Percentiles rank a stretch among this genome's conserved stretches.
Evolutionary conservation across 768 basidiomycete species (phyloP).

Genomic region (Nidula microcarpa): DNA sequence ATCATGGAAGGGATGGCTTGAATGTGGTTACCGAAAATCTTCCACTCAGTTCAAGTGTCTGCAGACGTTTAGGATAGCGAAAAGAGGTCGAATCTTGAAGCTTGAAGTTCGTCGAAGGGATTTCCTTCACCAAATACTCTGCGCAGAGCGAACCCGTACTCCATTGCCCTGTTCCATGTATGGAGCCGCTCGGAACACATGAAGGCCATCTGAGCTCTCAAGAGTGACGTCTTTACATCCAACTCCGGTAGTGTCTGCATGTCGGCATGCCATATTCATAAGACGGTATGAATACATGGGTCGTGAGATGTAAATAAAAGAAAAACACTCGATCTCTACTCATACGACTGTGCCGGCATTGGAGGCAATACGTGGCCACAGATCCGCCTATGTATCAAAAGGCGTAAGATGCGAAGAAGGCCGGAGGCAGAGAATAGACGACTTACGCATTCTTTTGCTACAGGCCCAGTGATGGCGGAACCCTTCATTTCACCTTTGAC

Average conservation of each 20-base stretch:
- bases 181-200: too few relatives aligned
- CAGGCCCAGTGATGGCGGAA: slow-evolving; percentile 92
- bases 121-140: too few relatives aligned
- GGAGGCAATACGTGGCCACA: slow-evolving; percentile 99
- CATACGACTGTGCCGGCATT: slow-evolving; percentile 98
- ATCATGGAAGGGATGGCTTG: too few relatives aligned
- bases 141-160: too few relatives aligned
- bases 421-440: neutral
- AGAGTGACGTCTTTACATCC: too few relatives aligned
- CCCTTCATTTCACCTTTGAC: slow-evolving; percentile 99
- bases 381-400: slow-evolving; percentile 65
- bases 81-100: too few relatives aligned
- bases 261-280: slow-evolving; percentile 11
- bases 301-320: slow-evolving; percentile 10
- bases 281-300: slow-evolving; percentile 8
- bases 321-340: slow-evolving; percentile 19
- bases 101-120: too few relatives aligned
- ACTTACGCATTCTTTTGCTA: slow-evolving; percentile 99
- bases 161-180: too few relatives aligned
- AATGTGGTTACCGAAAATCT: too few relatives aligned
- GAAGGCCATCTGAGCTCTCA: too few relatives aligned
- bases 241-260: neutral
- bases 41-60: too few relatives aligned
- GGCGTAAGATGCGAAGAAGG: neutral
- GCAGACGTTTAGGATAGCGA: too few relatives aligned